A percentile compares a stretch with the other conserved stretches of the same genome.
phyloP scores from a whole-genome alignment of 257 asterid species.

The Nicotiana noctiflora region DNA sequence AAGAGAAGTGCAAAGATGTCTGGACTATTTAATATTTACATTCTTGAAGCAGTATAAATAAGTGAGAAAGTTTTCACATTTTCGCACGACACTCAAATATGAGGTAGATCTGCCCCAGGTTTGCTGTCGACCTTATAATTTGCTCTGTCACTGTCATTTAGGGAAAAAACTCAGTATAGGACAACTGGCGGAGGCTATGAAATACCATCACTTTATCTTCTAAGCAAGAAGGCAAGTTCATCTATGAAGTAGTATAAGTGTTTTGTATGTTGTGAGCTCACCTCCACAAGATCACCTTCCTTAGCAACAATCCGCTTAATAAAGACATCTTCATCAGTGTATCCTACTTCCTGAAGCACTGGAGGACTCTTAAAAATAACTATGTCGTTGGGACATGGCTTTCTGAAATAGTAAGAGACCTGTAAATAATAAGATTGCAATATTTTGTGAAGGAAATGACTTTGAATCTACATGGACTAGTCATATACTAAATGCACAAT shows the following conservation, averaged over 20 bases:
- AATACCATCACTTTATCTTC: not conserved
- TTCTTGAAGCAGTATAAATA: not conserved
- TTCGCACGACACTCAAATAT: no score
- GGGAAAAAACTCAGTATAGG: not conserved
- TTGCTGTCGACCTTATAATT: no score
- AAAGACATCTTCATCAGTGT: constrained; percentile 85
- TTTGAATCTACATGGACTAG: not conserved
- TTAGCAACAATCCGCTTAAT: constrained; percentile 86
- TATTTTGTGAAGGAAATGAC: not conserved
- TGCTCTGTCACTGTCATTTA: not conserved
- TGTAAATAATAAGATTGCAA: constrained; percentile 22
- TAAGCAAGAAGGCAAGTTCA: not conserved
- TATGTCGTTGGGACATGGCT: constrained; percentile 82
- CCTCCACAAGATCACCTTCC: constrained; percentile 90
- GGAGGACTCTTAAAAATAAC: constrained; percentile 93
- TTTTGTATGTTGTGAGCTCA: constrained; percentile 17
- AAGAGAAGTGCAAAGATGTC: not conserved
- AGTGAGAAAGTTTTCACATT: not conserved
- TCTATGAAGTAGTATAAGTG: not conserved
- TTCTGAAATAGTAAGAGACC: constrained; percentile 83
- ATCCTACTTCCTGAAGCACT: constrained; percentile 89
- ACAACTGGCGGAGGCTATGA: not conserved
- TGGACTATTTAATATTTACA: not conserved
- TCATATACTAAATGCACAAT: not conserved
- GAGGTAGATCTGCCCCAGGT: not conserved